A percentile compares a stretch with the other conserved stretches of the same genome.
phyloP scores from a whole-genome alignment of 805 yeast genomes.

The Komagataella kurtzmanii region DNA sequence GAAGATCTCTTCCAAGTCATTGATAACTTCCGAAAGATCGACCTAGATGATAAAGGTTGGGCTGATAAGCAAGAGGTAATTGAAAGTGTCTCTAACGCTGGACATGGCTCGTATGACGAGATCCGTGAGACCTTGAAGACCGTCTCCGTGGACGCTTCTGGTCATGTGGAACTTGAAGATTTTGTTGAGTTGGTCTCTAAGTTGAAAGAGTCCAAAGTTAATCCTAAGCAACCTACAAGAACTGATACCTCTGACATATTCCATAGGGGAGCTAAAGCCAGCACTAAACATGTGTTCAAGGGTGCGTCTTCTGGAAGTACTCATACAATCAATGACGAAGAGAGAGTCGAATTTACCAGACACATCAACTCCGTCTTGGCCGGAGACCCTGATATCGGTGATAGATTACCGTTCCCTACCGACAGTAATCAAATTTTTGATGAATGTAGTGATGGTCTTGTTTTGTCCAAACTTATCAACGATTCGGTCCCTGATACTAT shows the following conservation, averaged over 20 bases:
- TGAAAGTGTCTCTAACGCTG: slow-evolving; percentile 66
- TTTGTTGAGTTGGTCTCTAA: slow-evolving; percentile 77
- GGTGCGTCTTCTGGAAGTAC: slow-evolving; percentile 88
- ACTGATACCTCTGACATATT: slow-evolving; percentile 17
- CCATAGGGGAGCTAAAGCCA: slow-evolving; percentile 39
- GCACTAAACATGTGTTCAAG: slow-evolving; percentile 63
- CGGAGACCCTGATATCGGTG: slow-evolving; percentile 79
- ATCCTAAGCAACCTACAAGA: slow-evolving; percentile 8
- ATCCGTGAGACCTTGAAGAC: slow-evolving; percentile 87
- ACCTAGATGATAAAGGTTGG: slow-evolving; percentile 86
- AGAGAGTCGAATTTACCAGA: slow-evolving; percentile 87
- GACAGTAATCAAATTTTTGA: slow-evolving; percentile 93
- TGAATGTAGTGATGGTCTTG: slow-evolving; percentile 92
- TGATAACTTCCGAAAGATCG: slow-evolving; percentile 79
- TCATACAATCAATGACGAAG: slow-evolving; percentile 95
- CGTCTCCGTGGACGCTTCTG: slow-evolving; percentile 91
- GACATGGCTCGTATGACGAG: slow-evolving; percentile 77
- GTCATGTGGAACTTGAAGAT: slow-evolving; percentile 93
- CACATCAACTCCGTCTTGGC: slow-evolving; percentile 87
- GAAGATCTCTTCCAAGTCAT: slow-evolving; percentile 76
- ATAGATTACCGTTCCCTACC: slow-evolving; percentile 79
- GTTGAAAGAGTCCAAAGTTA: slow-evolving; percentile 38
- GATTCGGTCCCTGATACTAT: slow-evolving; percentile 98
- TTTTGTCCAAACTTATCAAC: slow-evolving; percentile 83
- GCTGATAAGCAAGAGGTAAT: slow-evolving; percentile 85